Evolutionary conservation across 1,284 basidiomycete species (phyloP).

Genomic region (Dichomitus squalens): DNA sequence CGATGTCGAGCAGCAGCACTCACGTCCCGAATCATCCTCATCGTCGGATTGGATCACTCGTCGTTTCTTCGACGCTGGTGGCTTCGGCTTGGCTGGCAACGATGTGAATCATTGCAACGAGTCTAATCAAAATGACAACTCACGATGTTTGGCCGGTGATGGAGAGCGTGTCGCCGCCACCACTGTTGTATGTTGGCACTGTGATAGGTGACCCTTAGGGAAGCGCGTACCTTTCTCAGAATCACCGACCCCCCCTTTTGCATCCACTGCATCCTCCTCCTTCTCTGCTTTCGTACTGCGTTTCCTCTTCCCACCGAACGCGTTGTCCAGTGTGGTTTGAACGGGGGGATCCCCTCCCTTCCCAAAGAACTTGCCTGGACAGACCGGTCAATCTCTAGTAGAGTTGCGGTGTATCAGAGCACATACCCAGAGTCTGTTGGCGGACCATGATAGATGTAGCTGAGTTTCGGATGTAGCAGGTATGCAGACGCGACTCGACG

Average conservation of each 20-base stretch:
- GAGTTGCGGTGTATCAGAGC: too few relatives aligned
- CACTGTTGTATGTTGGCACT: constrained; percentile 29
- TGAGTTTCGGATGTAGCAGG: constrained; percentile 7
- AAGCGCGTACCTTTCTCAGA: constrained; percentile 8
- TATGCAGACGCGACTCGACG: constrained; percentile 26
- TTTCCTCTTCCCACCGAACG: constrained; percentile 64
- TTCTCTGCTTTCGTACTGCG: constrained; percentile 31
- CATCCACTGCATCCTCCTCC: constrained; percentile 27
- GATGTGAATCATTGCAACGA: background rate
- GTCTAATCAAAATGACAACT: background rate
- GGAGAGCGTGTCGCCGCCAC: constrained; percentile 42
- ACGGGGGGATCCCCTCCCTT: constrained; percentile 66
- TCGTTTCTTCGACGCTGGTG: constrained; percentile 29
- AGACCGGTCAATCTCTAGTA: background rate
- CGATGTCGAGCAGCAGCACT: background rate
- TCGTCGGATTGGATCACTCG: constrained; percentile 62
- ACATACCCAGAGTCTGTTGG: constrained; percentile 72
- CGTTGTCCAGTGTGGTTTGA: constrained; percentile 69
- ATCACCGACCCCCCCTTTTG: constrained; percentile 4
- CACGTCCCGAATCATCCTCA: constrained; percentile 24
- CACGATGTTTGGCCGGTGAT: constrained; percentile 27
- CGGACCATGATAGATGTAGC: constrained; percentile 51
- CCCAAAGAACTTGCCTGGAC: constrained; percentile 66
- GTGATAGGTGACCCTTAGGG: background rate
- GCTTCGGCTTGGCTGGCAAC: constrained; percentile 5